Evolutionary conservation across 495 filamentous ascomycete species (phyloP), one percentile per base, ranked within the genome.

Genomic region (Penicillium herquei): DNA sequence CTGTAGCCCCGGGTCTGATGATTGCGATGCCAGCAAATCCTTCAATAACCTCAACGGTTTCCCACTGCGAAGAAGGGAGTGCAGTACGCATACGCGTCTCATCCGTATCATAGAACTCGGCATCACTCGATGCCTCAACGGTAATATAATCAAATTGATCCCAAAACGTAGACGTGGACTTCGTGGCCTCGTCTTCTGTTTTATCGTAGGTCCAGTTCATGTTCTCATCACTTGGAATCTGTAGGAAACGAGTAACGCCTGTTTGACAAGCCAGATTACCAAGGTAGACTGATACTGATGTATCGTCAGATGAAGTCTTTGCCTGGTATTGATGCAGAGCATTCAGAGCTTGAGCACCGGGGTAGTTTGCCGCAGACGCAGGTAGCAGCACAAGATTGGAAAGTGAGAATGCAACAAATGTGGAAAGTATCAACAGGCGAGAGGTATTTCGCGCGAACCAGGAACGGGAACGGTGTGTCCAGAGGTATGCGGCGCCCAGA

Each of bases 231-330:
- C 8, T 14, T 0, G 51, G 37, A 17, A 51, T 44, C 54, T 91
- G 81, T 13, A 89, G 78, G 65, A 99, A 99, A 8, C 92, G 83
- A 0, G 93, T 96, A 11, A 96, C 84, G 46, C 94, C 94, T 30
- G 94, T 97, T 82, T 96, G 96, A 70, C 91, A 97, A 17, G 88
- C 84, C 5, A 94, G 72, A 33, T 94, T 94, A 52, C 93, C 92
- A 48, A 95, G 82, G 64, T 98, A 89, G 35, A 95, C 80, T 13
- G 67, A 63, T 8, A 77, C 21, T 26, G 21, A 26, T 26, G 21
- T 26, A 26, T 26, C 21, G 21, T 26, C 21, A 26, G 21, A 40
- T 34, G 34, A 3, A 26, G 50, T 8, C n/a, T 52, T 51, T 17
- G 30, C 54, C 21, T 70, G 63, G 26, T 69, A 59, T 7, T 26